Evolutionary conservation across 2,329 filamentous ascomycete genomes (phyloP).

Genomic region (Microdochium trichocladiopsis): DNA sequence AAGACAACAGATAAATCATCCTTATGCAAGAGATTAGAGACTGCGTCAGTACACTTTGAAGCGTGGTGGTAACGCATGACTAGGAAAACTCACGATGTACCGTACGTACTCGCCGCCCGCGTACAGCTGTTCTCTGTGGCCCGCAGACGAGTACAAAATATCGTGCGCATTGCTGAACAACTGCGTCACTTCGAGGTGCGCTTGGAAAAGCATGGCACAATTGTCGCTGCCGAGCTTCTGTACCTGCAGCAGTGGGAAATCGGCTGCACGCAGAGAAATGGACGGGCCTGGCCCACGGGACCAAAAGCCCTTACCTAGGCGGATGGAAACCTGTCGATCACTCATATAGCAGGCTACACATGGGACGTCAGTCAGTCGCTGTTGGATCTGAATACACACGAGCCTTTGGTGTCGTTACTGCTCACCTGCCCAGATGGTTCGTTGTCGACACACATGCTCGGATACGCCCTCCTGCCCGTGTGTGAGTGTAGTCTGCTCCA

Average conservation of each 20-base stretch:
- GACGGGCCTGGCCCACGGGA: conserved; percentile 63
- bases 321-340: conserved; percentile 61
- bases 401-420: conserved; percentile 5
- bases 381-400: conserved; percentile 7
- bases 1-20: conserved; percentile 66
- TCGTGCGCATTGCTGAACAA: conserved; percentile 70
- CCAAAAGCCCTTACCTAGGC: conserved; percentile 68
- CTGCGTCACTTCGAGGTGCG: conserved; percentile 63
- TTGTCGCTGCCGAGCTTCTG: conserved; percentile 54
- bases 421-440: conserved; percentile 58
- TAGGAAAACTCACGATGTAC: conserved; percentile 42
- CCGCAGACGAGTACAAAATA: conserved; percentile 64
- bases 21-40: conserved; percentile 6
- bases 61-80: background rate
- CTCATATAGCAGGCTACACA: conserved; percentile 52
- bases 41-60: background rate
- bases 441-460: conserved; percentile 52
- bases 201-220: conserved; percentile 62
- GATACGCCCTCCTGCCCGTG: conserved; percentile 53
- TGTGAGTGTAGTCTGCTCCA: conserved; percentile 62
- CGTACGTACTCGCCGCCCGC: conserved; percentile 67
- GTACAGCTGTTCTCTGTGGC: conserved; percentile 63
- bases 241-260: conserved; percentile 60
- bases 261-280: conserved; percentile 55
- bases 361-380: background rate